These are phyloP conservation scores for Monosporascus sp. DNA, from an alignment of 2,329 filamentous ascomycete genomes.

Conservation along the genomic window DNA sequence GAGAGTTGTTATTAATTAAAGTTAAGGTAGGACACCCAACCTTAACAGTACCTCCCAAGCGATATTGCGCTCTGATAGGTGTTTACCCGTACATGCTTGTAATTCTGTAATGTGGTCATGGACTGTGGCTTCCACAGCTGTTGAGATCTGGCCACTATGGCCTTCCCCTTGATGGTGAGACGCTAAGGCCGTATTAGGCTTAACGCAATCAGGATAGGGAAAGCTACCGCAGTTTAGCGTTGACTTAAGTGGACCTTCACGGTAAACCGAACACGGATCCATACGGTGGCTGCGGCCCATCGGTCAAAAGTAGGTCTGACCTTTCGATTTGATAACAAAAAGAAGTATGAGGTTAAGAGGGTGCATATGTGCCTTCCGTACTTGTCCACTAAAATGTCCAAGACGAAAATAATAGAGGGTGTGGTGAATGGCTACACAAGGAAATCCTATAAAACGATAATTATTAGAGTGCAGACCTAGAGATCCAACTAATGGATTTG, in stretches of 20 bases:
- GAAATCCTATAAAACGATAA: too few relatives aligned
- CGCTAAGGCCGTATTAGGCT: neutral
- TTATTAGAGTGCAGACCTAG: too few relatives aligned
- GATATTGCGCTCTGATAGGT: too few relatives aligned
- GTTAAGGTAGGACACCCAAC: neutral
- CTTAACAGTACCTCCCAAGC: neutral
- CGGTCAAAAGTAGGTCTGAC: too few relatives aligned
- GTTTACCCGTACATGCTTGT: neutral
- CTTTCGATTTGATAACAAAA: too few relatives aligned
- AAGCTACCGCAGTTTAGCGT: neutral
- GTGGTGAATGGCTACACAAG: too few relatives aligned
- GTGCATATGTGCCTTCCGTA: too few relatives aligned
- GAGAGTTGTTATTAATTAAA: neutral
- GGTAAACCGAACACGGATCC: neutral
- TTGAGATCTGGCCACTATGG: neutral
- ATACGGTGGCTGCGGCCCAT: neutral
- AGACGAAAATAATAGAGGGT: too few relatives aligned
- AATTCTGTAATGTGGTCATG: neutral
- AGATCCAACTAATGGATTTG: too few relatives aligned
- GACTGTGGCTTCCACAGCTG: neutral
- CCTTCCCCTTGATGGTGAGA: neutral
- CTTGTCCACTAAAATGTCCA: too few relatives aligned
- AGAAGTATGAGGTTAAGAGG: too few relatives aligned
- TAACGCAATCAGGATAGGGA: neutral
- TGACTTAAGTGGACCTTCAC: neutral